phyloP scores from a whole-genome alignment of 805 yeast species.

The Hemisphaericaspora nanyangensis region DNA sequence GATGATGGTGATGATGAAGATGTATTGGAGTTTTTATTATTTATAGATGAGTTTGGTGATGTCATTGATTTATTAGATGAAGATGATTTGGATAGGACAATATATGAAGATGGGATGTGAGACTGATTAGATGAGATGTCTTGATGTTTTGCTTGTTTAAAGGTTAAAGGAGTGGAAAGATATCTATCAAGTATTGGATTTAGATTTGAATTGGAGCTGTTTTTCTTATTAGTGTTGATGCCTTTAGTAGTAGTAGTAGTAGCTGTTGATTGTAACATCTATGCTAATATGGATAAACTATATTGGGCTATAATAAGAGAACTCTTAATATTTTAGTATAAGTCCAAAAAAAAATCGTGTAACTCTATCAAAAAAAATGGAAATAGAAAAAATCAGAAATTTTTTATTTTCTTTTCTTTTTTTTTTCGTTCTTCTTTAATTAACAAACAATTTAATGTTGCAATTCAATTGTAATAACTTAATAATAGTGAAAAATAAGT shows the following conservation, averaged over 20 bases:
- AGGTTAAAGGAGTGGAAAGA: slow-evolving; percentile 57
- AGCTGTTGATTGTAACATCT: background rate
- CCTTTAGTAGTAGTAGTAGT: background rate
- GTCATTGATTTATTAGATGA: background rate
- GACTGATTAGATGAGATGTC: slow-evolving; percentile 27
- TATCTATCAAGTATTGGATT: slow-evolving; percentile 63
- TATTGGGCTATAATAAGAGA: too few relatives aligned
- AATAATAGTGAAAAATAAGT: background rate
- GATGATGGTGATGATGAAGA: background rate
- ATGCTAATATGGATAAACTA: background rate
- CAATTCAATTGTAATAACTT: background rate
- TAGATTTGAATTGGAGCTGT: background rate
- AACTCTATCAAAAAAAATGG: background rate
- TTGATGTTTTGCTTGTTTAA: slow-evolving; percentile 57
- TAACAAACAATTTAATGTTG: background rate
- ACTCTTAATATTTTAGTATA: too few relatives aligned
- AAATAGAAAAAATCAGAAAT: background rate
- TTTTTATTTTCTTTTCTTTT: background rate
- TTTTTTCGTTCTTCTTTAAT: background rate
- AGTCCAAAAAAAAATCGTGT: background rate
- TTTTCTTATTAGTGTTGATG: background rate
- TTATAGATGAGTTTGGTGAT: background rate
- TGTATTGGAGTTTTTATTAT: too few relatives aligned
- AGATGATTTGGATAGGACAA: slow-evolving; percentile 26
- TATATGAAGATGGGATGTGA: slow-evolving; percentile 29